Evolutionary conservation across 176 grass and related monocot genomes (phyloP).

Genomic region (Musa itinerans): DNA sequence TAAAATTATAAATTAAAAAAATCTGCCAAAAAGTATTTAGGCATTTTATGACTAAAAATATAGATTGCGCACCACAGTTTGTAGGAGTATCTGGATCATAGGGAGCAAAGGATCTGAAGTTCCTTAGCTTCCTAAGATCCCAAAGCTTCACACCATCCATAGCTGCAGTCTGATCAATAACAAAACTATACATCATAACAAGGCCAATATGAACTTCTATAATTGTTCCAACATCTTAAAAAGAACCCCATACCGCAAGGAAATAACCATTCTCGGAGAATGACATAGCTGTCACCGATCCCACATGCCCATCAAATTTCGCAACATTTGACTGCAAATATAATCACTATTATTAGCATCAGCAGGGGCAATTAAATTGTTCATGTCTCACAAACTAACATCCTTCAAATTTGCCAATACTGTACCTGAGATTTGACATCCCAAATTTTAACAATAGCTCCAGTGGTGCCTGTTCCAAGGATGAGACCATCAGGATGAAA

Average conservation of each 20-base stretch:
- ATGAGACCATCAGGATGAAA: conserved; percentile 99
- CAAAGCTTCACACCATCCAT: conserved; percentile 98
- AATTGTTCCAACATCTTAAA: background rate
- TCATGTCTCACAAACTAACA: background rate
- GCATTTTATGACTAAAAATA: too few species aligned
- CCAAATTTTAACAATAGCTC: conserved; percentile 90
- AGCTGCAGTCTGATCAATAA: conserved; percentile 64
- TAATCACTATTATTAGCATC: conserved; percentile 20
- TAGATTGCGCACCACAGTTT: conserved; percentile 57
- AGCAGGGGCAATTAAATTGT: conserved; percentile 17
- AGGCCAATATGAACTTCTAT: background rate
- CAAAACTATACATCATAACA: conserved; percentile 10
- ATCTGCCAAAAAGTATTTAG: too few species aligned
- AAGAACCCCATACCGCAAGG: conserved; percentile 63
- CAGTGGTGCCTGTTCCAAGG: conserved; percentile 88
- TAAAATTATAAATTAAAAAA: too few species aligned
- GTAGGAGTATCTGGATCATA: conserved; percentile 87
- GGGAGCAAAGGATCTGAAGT: conserved; percentile 88
- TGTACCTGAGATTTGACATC: conserved; percentile 96
- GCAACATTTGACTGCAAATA: conserved; percentile 71
- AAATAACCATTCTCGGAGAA: conserved; percentile 99
- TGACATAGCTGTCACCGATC: conserved; percentile 86
- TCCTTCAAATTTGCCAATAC: conserved; percentile 7
- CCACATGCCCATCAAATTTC: conserved; percentile 82
- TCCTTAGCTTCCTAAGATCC: conserved; percentile 98